Evolutionary conservation across 805 yeast genomes (phyloP).

Genomic region (Saccharomyces eubayanus): DNA sequence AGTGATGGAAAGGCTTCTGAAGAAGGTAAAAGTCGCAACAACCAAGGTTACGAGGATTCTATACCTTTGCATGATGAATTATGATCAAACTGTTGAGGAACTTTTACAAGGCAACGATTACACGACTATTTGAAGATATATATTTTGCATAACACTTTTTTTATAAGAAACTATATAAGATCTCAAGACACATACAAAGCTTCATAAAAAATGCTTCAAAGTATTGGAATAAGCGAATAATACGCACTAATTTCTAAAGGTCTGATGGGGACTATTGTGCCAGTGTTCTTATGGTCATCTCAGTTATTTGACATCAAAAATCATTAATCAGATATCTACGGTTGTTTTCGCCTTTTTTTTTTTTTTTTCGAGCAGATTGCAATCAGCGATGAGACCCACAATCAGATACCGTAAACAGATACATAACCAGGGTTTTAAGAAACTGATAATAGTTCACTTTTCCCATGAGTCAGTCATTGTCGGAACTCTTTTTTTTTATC

Average conservation of each 20-base stretch:
- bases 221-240: neutral
- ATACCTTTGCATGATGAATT: slow-evolving; percentile 5
- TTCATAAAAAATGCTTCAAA: neutral
- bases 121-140: neutral
- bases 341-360: neutral
- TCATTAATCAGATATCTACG: neutral
- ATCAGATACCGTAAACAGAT: neutral
- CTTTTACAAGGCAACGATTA: neutral
- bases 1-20: neutral
- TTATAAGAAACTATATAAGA: neutral
- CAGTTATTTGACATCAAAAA: neutral
- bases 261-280: neutral
- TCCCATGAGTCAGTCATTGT: neutral
- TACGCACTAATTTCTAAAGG: neutral
- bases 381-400: neutral
- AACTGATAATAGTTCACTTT: neutral
- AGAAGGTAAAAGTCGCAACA: neutral
- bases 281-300: neutral
- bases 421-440: neutral
- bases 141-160: neutral
- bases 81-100: neutral
- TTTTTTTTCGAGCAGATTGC: neutral
- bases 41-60: neutral
- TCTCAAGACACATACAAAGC: neutral
- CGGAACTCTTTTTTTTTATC: neutral